Percentiles rank a stretch among this genome's conserved stretches.
Conservation (phyloP, 2,329 filamentous ascomycete genomes). For the Amylocarpus encephaloides region DNA sequence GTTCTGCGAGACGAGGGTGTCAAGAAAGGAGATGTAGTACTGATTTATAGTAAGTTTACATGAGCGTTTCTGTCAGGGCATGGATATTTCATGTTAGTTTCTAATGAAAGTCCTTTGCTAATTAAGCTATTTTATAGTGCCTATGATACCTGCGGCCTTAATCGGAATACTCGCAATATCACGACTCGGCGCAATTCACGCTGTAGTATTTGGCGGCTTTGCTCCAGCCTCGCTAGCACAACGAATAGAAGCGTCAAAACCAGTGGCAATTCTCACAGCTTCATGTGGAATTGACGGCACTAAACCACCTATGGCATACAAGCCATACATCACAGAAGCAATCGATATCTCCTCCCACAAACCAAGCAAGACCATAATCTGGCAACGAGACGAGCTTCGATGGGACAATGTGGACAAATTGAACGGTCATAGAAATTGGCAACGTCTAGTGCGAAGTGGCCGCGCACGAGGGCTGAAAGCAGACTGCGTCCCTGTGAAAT, state of each 20-base stretch:
- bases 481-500: constrained; percentile 69
- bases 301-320: constrained; percentile 74
- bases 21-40: constrained; percentile 74
- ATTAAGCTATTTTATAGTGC: constrained; percentile 51
- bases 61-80: neutral
- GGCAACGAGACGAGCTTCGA: constrained; percentile 71
- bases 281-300: constrained; percentile 86
- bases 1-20: constrained; percentile 79
- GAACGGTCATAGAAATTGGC: constrained; percentile 74
- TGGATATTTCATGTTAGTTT: neutral
- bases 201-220: constrained; percentile 91
- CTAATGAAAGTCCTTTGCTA: no score
- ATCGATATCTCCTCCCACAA: constrained; percentile 62
- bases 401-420: constrained; percentile 66
- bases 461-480: constrained; percentile 60
- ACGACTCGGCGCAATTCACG: constrained; percentile 79
- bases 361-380: constrained; percentile 67
- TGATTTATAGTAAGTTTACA: constrained; percentile 69
- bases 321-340: constrained; percentile 69
- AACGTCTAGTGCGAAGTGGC: constrained; percentile 66
- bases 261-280: constrained; percentile 73
- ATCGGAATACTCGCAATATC: constrained; percentile 78
- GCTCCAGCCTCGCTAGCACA: constrained; percentile 75
- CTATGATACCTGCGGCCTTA: constrained; percentile 88
- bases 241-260: constrained; percentile 75